phyloP scores from a whole-genome alignment of 164 flowering plant species.

The Santalum album region DNA sequence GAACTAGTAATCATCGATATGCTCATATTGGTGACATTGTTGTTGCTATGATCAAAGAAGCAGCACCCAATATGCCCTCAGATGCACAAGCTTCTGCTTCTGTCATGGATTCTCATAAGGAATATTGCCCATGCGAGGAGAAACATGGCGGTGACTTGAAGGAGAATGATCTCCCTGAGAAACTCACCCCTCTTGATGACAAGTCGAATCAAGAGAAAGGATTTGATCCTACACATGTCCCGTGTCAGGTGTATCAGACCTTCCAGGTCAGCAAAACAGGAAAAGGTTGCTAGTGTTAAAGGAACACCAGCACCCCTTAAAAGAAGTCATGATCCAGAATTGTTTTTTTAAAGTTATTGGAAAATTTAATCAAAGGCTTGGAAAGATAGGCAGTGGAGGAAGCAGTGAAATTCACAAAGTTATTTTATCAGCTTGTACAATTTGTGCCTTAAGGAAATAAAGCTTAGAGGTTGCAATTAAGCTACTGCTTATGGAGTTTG shows the following conservation, averaged over 20 bases:
- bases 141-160: conserved; percentile 17
- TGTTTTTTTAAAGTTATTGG: conserved; percentile 91
- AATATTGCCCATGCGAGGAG: conserved; percentile 17
- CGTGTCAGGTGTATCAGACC: conserved; percentile 36
- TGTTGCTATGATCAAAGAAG: too few species aligned
- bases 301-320: conserved; percentile 60
- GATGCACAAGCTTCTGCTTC: conserved; percentile 32
- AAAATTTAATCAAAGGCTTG: conserved; percentile 91
- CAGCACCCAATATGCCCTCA: too few species aligned
- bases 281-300: conserved; percentile 42
- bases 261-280: conserved; percentile 45
- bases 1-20: too few species aligned
- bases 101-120: conserved; percentile 15
- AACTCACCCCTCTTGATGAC: conserved; percentile 18
- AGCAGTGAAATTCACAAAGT: conserved; percentile 99
- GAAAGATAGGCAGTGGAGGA: conserved; percentile 98
- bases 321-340: conserved; percentile 60
- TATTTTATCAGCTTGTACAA: conserved; percentile 78
- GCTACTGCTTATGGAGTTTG: conserved; percentile 94
- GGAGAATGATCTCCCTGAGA: conserved; percentile 22
- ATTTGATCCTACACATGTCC: conserved; percentile 22
- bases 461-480: conserved; percentile 96
- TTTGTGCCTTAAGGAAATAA: conserved; percentile 93
- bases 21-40: too few species aligned
- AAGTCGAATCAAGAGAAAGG: conserved; percentile 26